Evolutionary conservation across 2,329 filamentous ascomycete genomes (phyloP).

Genomic region (Aspergillus sp.): DNA sequence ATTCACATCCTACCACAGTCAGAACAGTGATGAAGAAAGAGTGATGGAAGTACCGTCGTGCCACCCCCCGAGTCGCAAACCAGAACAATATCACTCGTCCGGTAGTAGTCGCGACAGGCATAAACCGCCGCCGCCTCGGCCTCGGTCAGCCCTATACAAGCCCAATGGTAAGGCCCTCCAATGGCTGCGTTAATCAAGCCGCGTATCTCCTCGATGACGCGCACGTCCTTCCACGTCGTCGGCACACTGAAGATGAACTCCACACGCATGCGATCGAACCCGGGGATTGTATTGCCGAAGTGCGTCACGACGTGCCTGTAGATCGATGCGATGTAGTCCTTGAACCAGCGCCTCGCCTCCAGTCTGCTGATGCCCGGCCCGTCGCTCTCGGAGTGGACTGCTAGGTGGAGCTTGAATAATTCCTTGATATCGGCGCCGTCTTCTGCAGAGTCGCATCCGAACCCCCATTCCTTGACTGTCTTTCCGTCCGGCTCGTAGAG

Average conservation of each 20-base stretch:
- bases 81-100: constrained; percentile 46
- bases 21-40: background rate
- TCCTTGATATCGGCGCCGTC: constrained; percentile 27
- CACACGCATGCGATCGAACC: constrained; percentile 28
- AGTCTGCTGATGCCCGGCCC: constrained; percentile 21
- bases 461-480: constrained; percentile 33
- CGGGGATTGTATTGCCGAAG: constrained; percentile 26
- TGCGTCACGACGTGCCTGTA: constrained; percentile 31
- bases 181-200: constrained; percentile 30
- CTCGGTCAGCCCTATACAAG: constrained; percentile 51
- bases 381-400: constrained; percentile 26
- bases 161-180: constrained; percentile 35
- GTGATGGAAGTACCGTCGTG: too few relatives aligned
- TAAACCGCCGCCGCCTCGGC: constrained; percentile 56
- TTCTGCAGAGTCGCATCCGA: constrained; percentile 35
- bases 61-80: constrained; percentile 55
- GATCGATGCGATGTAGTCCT: constrained; percentile 36
- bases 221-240: constrained; percentile 42
- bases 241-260: constrained; percentile 46
- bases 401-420: constrained; percentile 41
- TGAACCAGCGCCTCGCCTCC: constrained; percentile 29
- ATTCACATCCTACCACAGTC: constrained; percentile 30
- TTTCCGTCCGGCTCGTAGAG: constrained; percentile 22
- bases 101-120: constrained; percentile 37
- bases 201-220: constrained; percentile 37